Conservation (phyloP, 129 eudicot species). For the Centrapalus pauciflorus region DNA sequence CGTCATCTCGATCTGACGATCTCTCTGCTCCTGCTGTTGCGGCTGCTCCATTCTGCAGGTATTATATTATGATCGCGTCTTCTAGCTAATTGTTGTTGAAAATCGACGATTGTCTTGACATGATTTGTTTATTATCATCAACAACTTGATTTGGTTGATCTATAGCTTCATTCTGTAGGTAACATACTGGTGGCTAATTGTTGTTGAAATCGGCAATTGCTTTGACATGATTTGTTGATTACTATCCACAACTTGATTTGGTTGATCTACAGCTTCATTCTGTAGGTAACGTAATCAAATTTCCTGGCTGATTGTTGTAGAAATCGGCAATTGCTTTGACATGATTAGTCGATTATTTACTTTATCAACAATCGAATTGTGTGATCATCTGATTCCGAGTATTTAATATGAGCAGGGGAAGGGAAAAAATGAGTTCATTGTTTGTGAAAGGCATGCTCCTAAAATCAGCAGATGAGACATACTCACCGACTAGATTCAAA, state of each 20-base stretch:
- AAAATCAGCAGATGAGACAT: conserved; percentile 28
- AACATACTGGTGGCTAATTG: neutral
- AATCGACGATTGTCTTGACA: neutral
- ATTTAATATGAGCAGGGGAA: conserved; percentile 11
- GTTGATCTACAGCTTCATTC: neutral
- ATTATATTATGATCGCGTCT: neutral
- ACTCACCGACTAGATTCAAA: conserved; percentile 18
- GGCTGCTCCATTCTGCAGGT: conserved; percentile 5
- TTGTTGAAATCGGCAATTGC: neutral
- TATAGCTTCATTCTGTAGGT: conserved; percentile 1
- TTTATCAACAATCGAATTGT: too few species aligned
- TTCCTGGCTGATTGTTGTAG: neutral
- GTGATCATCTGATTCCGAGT: too few species aligned
- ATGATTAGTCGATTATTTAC: neutral
- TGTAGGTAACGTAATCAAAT: neutral
- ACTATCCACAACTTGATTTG: neutral
- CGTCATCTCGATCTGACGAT: neutral
- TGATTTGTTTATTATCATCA: neutral
- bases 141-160: neutral
- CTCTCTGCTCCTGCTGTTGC: neutral
- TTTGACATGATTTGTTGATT: neutral
- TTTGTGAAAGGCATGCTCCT: conserved; percentile 32
- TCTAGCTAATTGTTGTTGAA: neutral
- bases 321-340: neutral
- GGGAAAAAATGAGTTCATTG: conserved; percentile 35